Evolutionary conservation across 2,329 filamentous ascomycete species (phyloP), one percentile per base, ranked within the genome.

Genomic region (Aspergillus pseudoterreus): DNA sequence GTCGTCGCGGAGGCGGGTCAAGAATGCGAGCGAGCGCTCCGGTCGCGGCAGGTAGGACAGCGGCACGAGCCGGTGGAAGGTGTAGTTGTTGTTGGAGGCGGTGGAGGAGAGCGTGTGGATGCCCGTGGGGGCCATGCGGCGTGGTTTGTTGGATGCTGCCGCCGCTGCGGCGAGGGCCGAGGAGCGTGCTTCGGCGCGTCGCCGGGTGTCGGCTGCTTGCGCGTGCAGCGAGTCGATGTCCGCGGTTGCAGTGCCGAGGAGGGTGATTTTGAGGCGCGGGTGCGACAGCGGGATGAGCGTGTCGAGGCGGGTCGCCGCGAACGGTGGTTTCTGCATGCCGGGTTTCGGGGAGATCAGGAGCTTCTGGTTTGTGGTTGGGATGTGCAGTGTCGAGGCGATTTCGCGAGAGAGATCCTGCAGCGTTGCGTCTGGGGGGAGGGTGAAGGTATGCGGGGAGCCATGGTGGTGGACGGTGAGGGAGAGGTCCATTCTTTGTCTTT

Each of bases 11-110:
- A 99, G 78, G 1, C 88, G 82, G 66, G 87, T 78, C 2, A 99
- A 81, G 61, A 92, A 90, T 0, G 79, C 75, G 4, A 84, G 78
- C 10, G 86, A 88, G 48, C 85, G 84, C 21, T 86, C 80, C 0
- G 92, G 86, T 49, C 87, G 81, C 0, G 91, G 90, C 0, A 97
- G 84, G 62, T 92, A 85, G 0, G 82, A 75, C 0, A 99, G 80
- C 0, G 92, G 88, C 1, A 84, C 81, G 1, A 97, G 77, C 0
- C 83, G 82, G 57, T 86, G 80, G 73, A 99, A 99, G 0, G 88
- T 95, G 74, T 95, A 96, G 91, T 22, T 30, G 27, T n/a, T 92
- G 49, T 55, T 55, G 6, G 64, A 63, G 8, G 55, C 51, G 22
- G 62, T 49, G 14, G 56, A 62, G 14, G 56, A 62, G 39, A 69